phyloP scores from a whole-genome alignment of 73 alveolate species.

The Paramecium caudatum region DNA sequence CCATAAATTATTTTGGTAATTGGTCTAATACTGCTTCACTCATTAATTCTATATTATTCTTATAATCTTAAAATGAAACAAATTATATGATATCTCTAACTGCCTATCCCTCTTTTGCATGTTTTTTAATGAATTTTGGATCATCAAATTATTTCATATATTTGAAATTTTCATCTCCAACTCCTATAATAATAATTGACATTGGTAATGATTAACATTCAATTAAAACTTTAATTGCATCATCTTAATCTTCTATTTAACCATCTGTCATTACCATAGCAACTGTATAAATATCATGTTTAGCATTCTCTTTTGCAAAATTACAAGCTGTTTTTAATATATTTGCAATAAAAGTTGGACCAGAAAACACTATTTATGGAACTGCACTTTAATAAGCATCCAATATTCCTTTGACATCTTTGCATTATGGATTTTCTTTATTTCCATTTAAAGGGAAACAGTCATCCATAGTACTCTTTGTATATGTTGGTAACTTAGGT shows the following conservation, averaged over 20 bases:
- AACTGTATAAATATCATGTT: slow-evolving; percentile 60
- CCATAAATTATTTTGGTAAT: slow-evolving; percentile 58
- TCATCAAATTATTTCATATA: slow-evolving; percentile 79
- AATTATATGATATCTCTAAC: slow-evolving; percentile 49
- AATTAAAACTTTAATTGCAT: slow-evolving; percentile 58
- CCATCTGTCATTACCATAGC: slow-evolving; percentile 74
- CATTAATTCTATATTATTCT: slow-evolving; percentile 60
- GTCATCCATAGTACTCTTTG: slow-evolving; percentile 64
- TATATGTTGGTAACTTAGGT: slow-evolving; percentile 52
- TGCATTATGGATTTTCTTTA: slow-evolving; percentile 31
- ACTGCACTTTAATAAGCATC: slow-evolving; percentile 6
- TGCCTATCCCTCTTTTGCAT: neutral
- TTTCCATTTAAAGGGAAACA: slow-evolving; percentile 65
- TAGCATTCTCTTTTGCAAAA: slow-evolving; percentile 27
- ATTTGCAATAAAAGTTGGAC: slow-evolving; percentile 66
- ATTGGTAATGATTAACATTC: slow-evolving; percentile 76
- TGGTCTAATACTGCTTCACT: slow-evolving; percentile 28
- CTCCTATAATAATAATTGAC: slow-evolving; percentile 81
- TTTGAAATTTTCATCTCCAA: slow-evolving; percentile 80
- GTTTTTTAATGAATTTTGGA: slow-evolving; percentile 19
- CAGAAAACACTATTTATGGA: slow-evolving; percentile 43
- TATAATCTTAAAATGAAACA: slow-evolving; percentile 62
- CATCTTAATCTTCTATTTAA: slow-evolving; percentile 70
- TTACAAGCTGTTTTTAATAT: neutral
- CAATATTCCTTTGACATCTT: slow-evolving; percentile 43